Base-by-base conservation (phyloP, 352 stramenopile genomes). In the Phytophthora aleatoria region DNA sequence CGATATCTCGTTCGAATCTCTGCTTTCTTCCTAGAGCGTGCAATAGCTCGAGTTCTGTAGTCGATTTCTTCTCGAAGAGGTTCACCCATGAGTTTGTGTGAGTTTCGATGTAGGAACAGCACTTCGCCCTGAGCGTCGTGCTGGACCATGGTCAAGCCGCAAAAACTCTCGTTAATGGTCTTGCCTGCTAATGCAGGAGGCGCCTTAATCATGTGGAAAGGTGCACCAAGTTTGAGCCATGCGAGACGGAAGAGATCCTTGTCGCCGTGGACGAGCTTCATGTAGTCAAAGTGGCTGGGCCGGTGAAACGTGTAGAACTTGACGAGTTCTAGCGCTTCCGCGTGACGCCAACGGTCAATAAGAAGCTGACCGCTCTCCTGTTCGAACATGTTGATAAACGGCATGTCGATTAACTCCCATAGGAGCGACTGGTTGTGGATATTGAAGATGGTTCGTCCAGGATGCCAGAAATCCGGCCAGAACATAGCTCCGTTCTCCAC, bases 401-500 rank as follows among this genome's bases (percentile, higher is more conserved):
- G 64, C 52, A 84, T 55, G 20, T 69, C 73, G 3, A 91, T 50
- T 24, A 89, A 38, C 38, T 87, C 71, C 82, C 80, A 89, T 15
- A 91, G 42, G 6, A 89, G 65, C 41, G 71, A 85, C 33, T 79
- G 42, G 20, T 63, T 70, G 56, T 91, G 74, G 33, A 91, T 75
- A 59, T 87, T 89, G 61, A 91, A 91, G 48, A 89, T 87, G 9
- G 78, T 79, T 27, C 74, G 66, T 38, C 33, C 57, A 15, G 77
- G 75, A 36, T 90, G 81, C 77, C 77, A 91, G 36, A 89, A 87
- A 45, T 91, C 82, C 6, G 82, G 82, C 79, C 81, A 92, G 53
- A 91, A 91, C 5, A 91, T 33, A 26, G 84, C 80, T 16, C 81
- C 80, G 0, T 57, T 79, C 24, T 66, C 42, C 7, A 57, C 35